A percentile compares a stretch with the other conserved stretches of the same genome.
Evolutionary conservation across 495 filamentous ascomycete genomes (phyloP).

Genomic region (Penicillium maclennaniae): DNA sequence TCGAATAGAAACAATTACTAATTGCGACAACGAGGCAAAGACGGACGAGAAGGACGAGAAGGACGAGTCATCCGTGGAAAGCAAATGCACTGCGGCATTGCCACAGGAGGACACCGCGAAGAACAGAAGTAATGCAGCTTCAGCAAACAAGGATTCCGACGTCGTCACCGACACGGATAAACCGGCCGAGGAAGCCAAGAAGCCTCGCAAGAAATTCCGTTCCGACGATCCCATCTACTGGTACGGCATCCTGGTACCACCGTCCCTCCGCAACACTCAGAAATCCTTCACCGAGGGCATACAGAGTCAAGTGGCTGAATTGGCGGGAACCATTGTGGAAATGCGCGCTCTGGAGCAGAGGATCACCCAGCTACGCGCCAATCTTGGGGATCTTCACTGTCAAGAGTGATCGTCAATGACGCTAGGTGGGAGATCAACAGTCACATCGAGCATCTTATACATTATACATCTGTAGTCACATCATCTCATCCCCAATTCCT

Average conservation of each 20-base stretch:
- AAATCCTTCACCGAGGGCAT: constrained; percentile 41
- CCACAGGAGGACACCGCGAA: not conserved
- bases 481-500: not conserved
- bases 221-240: constrained; percentile 59
- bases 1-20: constrained; percentile 6
- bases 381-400: constrained; percentile 14
- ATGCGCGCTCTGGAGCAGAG: constrained; percentile 64
- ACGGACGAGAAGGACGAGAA: constrained; percentile 7
- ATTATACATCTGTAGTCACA: not conserved
- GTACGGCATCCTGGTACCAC: constrained; percentile 66
- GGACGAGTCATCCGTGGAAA: constrained; percentile 4
- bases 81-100: not conserved
- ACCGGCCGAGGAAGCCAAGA: constrained; percentile 7
- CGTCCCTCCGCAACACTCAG: constrained; percentile 58
- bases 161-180: not conserved
- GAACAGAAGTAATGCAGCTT: not conserved
- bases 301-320: constrained; percentile 27
- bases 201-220: constrained; percentile 22
- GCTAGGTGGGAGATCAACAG: not conserved
- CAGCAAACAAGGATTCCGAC: not conserved
- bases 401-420: not conserved
- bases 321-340: constrained; percentile 58
- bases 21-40: constrained; percentile 5
- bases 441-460: not conserved
- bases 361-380: constrained; percentile 52